These are phyloP conservation scores for Aspergillaceae sp. DNA, from an alignment of 2,329 filamentous ascomycete genomes.

Conservation along the genomic window DNA sequence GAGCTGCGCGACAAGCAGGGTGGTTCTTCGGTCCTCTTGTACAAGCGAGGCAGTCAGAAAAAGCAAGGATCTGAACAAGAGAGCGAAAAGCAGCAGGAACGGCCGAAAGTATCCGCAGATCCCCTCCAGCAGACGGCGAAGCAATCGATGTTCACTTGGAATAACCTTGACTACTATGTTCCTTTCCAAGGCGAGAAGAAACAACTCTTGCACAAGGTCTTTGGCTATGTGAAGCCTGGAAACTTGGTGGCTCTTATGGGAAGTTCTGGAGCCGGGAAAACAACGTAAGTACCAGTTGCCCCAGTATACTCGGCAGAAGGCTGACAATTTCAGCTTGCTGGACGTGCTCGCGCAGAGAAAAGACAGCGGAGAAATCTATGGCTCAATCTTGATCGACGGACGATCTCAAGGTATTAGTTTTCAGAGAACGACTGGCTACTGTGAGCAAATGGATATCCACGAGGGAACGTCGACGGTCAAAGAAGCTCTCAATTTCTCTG, in stretches of 20 bases:
- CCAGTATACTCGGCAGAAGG: background rate
- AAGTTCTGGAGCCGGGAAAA: slow-evolving; percentile 61
- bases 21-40: slow-evolving; percentile 25
- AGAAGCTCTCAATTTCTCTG: slow-evolving; percentile 57
- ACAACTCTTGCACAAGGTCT: slow-evolving; percentile 50
- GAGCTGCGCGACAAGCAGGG: slow-evolving; percentile 45
- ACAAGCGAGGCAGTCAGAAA: slow-evolving; percentile 25
- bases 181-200: slow-evolving; percentile 37
- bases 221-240: slow-evolving; percentile 66
- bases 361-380: slow-evolving; percentile 34
- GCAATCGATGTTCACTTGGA: slow-evolving; percentile 69
- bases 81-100: background rate
- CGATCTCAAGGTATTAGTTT: slow-evolving; percentile 37
- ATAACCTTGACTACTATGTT: slow-evolving; percentile 65
- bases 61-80: slow-evolving; percentile 1
- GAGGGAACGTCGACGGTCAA: slow-evolving; percentile 55
- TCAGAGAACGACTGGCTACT: slow-evolving; percentile 44
- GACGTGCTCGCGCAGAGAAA: slow-evolving; percentile 38
- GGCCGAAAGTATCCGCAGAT: background rate
- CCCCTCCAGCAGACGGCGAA: slow-evolving; percentile 47
- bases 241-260: slow-evolving; percentile 73
- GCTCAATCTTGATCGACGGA: slow-evolving; percentile 37
- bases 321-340: slow-evolving; percentile 25
- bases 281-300: slow-evolving; percentile 22
- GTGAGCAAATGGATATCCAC: slow-evolving; percentile 57